Evolutionary conservation across 2,329 filamentous ascomycete species (phyloP).

Genomic region (Xenoacremonium recifei): DNA sequence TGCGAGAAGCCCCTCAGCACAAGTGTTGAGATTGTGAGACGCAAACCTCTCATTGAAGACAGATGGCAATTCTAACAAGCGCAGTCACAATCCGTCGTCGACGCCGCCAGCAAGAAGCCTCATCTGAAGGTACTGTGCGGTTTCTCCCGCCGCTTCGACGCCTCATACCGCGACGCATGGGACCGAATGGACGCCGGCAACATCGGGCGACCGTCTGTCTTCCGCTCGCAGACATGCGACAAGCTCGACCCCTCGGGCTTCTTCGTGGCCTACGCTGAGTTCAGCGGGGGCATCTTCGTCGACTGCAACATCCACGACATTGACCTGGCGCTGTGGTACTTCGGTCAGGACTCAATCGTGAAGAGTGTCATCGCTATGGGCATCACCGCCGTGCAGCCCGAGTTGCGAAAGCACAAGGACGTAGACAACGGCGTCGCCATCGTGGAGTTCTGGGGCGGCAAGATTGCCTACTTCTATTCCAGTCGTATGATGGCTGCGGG

Average conservation of each 20-base stretch:
- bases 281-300: slow-evolving; percentile 67
- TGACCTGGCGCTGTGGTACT: slow-evolving; percentile 34
- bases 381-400: slow-evolving; percentile 31
- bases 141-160: slow-evolving; percentile 53
- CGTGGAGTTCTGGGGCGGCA: slow-evolving; percentile 64
- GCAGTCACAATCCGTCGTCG: slow-evolving; percentile 59
- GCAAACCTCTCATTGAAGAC: slow-evolving; percentile 7
- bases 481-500: slow-evolving; percentile 69
- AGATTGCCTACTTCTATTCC: slow-evolving; percentile 64
- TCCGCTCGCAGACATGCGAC: slow-evolving; percentile 68
- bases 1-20: slow-evolving; percentile 27
- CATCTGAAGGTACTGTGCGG: slow-evolving; percentile 61
- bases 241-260: slow-evolving; percentile 65
- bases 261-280: slow-evolving; percentile 66
- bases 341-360: slow-evolving; percentile 29
- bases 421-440: slow-evolving; percentile 45
- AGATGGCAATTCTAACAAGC: slow-evolving; percentile 35
- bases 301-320: slow-evolving; percentile 73
- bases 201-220: slow-evolving; percentile 60
- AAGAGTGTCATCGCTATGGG: slow-evolving; percentile 31
- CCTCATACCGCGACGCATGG: slow-evolving; percentile 62
- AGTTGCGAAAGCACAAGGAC: slow-evolving; percentile 30
- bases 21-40: slow-evolving; percentile 52
- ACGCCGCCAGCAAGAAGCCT: slow-evolving; percentile 53
- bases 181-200: slow-evolving; percentile 48